Percentiles rank a stretch among this genome's conserved stretches.
These are phyloP conservation scores for Mortierella sp. DNA, from an alignment of 371 early-diverging fungal genomes.

Conservation along the genomic window DNA sequence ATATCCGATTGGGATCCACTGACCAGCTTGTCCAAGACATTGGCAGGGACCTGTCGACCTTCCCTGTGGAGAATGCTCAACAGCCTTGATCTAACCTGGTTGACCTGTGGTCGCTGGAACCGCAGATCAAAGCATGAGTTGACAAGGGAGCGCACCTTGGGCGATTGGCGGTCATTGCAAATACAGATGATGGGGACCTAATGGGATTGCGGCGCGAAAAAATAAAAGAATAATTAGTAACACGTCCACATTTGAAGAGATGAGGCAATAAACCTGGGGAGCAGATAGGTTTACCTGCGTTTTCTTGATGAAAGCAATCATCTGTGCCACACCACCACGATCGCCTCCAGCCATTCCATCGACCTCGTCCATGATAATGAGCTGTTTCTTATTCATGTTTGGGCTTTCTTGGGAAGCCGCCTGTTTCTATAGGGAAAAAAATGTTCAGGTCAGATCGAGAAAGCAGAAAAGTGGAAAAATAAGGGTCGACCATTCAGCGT, in stretches of 20 bases:
- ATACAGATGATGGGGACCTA: slow-evolving; percentile 99
- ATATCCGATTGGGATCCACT: slow-evolving; percentile 92
- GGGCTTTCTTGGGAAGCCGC: slow-evolving; percentile 23
- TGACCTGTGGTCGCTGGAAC: slow-evolving; percentile 82
- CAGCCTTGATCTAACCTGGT: slow-evolving; percentile 81
- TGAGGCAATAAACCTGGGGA: too few relatives aligned
- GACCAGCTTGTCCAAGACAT: slow-evolving; percentile 93
- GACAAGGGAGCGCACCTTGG: slow-evolving; percentile 92
- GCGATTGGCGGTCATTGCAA: slow-evolving; percentile 96
- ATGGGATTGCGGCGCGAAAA: too few relatives aligned
- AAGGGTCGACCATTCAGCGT: too few relatives aligned
- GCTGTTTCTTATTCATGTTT: slow-evolving; percentile 63
- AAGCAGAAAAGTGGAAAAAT: too few relatives aligned
- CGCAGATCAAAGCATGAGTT: slow-evolving; percentile 92
- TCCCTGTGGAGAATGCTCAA: slow-evolving; percentile 86
- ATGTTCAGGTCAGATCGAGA: too few relatives aligned
- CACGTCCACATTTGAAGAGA: too few relatives aligned
- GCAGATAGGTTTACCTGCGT: slow-evolving; percentile 72
- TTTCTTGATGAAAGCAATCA: slow-evolving; percentile 93
- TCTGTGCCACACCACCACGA: slow-evolving; percentile 96
- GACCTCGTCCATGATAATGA: slow-evolving; percentile 99
- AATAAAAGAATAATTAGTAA: too few relatives aligned
- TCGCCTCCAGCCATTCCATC: slow-evolving; percentile 99
- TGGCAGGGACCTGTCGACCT: slow-evolving; percentile 80
- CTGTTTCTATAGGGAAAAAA: slow-evolving; percentile 24